Conservation (phyloP, 768 basidiomycete genomes). For the Hygrophorus pudorinus region DNA sequence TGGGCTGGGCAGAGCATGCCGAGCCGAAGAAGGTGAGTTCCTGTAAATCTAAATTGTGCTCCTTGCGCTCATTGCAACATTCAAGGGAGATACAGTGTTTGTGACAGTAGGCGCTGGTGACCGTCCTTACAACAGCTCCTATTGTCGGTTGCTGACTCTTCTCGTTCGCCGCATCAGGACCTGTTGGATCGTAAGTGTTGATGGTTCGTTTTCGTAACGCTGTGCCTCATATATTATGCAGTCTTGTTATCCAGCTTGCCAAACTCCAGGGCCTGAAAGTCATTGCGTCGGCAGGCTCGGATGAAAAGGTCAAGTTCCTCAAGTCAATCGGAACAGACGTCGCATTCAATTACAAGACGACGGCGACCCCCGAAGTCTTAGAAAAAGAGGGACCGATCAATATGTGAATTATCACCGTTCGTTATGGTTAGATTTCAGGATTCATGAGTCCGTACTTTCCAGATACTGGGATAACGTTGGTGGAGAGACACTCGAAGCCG, state of each 20-base stretch:
- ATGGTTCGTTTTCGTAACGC: background rate
- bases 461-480: slow-evolving; percentile 34
- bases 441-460: background rate
- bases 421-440: background rate
- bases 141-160: no score
- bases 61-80: background rate
- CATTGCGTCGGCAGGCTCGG: slow-evolving; percentile 51
- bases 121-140: no score
- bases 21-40: slow-evolving; percentile 21
- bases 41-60: no score
- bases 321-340: slow-evolving; percentile 44
- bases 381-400: slow-evolving; percentile 43
- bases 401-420: no score
- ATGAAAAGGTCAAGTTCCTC: slow-evolving; percentile 49
- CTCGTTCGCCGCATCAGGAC: no score
- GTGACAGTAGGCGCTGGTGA: slow-evolving; percentile 20
- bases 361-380: slow-evolving; percentile 33
- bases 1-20: slow-evolving; percentile 21
- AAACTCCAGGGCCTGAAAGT: slow-evolving; percentile 37
- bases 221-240: slow-evolving; percentile 1
- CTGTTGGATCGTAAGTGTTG: slow-evolving; percentile 20
- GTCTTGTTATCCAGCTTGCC: slow-evolving; percentile 27
- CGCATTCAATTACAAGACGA: slow-evolving; percentile 57
- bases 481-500: slow-evolving; percentile 30
- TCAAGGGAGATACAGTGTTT: slow-evolving; percentile 19